Conservation (phyloP, 2,329 filamentous ascomycete genomes). For the Lachnellula hyalina region DNA sequence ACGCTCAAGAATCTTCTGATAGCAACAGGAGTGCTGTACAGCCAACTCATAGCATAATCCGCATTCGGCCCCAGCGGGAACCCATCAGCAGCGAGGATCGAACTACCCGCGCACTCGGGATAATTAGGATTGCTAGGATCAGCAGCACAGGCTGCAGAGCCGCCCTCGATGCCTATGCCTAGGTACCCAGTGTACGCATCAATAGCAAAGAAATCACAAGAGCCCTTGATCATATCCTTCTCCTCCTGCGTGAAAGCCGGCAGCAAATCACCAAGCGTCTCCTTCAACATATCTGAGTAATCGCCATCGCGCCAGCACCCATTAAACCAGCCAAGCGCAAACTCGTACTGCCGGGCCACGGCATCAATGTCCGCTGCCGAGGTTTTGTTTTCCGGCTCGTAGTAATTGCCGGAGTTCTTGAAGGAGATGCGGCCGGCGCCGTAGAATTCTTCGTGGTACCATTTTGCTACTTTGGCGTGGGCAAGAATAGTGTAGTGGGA, state of each 20-base stretch:
- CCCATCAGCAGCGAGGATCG: conserved; percentile 33
- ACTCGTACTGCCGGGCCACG: conserved; percentile 34
- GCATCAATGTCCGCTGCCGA: conserved; percentile 23
- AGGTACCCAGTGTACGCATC: conserved; percentile 49
- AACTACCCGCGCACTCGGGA: conserved; percentile 29
- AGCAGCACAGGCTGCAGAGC: conserved; percentile 34
- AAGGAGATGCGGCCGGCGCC: conserved; percentile 45
- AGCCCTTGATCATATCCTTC: conserved; percentile 44
- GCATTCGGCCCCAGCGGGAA: conserved; percentile 41
- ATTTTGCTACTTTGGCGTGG: conserved; percentile 46
- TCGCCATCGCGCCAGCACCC: conserved; percentile 43
- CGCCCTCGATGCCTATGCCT: conserved; percentile 30
- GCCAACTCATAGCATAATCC: conserved; percentile 37
- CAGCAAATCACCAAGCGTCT: conserved; percentile 40
- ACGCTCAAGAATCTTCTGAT: conserved; percentile 38
- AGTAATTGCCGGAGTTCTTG: conserved; percentile 41
- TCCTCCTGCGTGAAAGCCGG: conserved; percentile 43
- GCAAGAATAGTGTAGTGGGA: conserved; percentile 43
- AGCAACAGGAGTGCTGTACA: conserved; percentile 36
- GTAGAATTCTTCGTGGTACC: conserved; percentile 49
- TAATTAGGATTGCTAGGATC: conserved; percentile 23
- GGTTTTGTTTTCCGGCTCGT: conserved; percentile 39
- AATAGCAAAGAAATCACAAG: conserved; percentile 51
- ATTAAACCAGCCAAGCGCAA: conserved; percentile 43
- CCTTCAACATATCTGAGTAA: conserved; percentile 44